These are phyloP conservation scores for Tripterygium wilfordii DNA, from an alignment of 177 flowering plant genomes.

Conservation along the genomic window DNA sequence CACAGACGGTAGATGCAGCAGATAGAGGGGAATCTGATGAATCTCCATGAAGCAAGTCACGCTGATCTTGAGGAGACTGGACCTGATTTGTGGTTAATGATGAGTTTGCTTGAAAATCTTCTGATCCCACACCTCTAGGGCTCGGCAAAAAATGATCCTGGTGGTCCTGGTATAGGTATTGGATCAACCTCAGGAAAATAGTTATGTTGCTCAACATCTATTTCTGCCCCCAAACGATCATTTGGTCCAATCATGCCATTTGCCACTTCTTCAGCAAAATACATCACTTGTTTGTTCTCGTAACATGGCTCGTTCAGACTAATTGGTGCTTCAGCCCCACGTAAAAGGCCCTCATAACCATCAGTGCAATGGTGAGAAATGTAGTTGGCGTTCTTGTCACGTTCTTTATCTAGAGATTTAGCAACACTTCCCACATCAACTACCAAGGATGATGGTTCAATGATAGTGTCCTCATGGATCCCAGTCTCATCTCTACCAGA, in stretches of 20 bases:
- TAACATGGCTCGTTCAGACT: constrained; percentile 11
- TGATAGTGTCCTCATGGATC: constrained; percentile 8
- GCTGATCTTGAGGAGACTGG: constrained; percentile 42
- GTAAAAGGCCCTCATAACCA: constrained; percentile 12
- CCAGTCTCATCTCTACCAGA: constrained; percentile 12
- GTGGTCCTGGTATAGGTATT: constrained; percentile 69
- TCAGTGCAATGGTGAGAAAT: constrained; percentile 14
- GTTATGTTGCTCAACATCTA: constrained; percentile 27
- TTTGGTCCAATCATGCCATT: constrained; percentile 11
- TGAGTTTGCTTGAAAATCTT: constrained; percentile 55
- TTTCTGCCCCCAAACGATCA: constrained; percentile 10
- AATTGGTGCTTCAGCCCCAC: constrained; percentile 11
- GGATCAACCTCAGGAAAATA: constrained; percentile 47
- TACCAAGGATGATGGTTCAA: constrained; percentile 6
- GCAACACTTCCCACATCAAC: constrained; percentile 8
- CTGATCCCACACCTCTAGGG: constrained; percentile 53
- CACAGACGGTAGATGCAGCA: constrained; percentile 45
- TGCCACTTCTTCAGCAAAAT: constrained; percentile 24
- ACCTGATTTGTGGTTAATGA: constrained; percentile 48
- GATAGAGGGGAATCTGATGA: constrained; percentile 62
- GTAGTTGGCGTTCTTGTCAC: constrained; percentile 11
- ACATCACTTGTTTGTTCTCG: constrained; percentile 20
- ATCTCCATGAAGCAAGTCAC: constrained; percentile 35
- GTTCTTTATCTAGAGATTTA: constrained; percentile 17
- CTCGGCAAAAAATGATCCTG: constrained; percentile 72